Evolutionary conservation across 2,329 filamentous ascomycete genomes (phyloP).

Genomic region (Cladosporium sp.): DNA sequence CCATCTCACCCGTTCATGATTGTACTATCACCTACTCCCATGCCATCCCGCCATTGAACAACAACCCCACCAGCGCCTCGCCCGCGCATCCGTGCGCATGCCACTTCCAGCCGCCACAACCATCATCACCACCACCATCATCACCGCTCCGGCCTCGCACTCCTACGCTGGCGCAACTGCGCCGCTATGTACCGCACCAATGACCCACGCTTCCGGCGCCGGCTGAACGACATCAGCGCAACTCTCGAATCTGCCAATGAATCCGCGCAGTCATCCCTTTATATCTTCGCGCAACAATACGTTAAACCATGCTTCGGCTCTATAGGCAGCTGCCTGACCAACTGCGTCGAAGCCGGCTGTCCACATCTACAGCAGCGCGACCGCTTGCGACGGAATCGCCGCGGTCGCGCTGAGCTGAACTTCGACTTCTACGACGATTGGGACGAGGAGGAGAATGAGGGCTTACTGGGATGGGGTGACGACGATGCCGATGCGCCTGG

Average conservation of each 20-base stretch:
- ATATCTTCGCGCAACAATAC: slow-evolving; percentile 81
- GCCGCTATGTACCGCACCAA: slow-evolving; percentile 53
- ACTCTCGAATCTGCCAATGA: slow-evolving; percentile 89
- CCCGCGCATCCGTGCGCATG: too few species aligned
- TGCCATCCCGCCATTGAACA: too few species aligned
- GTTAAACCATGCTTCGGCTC: slow-evolving; percentile 72
- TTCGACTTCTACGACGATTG: slow-evolving; percentile 99
- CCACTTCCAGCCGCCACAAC: too few species aligned
- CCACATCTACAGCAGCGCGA: slow-evolving; percentile 33
- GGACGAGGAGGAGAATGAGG: slow-evolving; percentile 63
- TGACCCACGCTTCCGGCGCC: slow-evolving; percentile 86
- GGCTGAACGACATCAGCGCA: slow-evolving; percentile 86
- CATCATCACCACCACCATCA: too few species aligned
- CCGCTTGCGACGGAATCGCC: slow-evolving; percentile 58
- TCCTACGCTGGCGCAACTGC: too few species aligned
- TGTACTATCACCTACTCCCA: too few species aligned
- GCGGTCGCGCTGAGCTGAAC: slow-evolving; percentile 68
- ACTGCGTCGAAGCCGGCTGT: slow-evolving; percentile 57
- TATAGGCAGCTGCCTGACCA: slow-evolving; percentile 60
- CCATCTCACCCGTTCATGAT: too few species aligned
- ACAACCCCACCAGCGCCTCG: too few species aligned
- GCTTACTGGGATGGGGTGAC: slow-evolving; percentile 69
- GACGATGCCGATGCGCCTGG: slow-evolving; percentile 77
- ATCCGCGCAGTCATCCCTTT: slow-evolving; percentile 84
- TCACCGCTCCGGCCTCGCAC: too few species aligned